phyloP scores from a whole-genome alignment of 1,284 basidiomycete species.

The Singerocomus rubriflavus region DNA sequence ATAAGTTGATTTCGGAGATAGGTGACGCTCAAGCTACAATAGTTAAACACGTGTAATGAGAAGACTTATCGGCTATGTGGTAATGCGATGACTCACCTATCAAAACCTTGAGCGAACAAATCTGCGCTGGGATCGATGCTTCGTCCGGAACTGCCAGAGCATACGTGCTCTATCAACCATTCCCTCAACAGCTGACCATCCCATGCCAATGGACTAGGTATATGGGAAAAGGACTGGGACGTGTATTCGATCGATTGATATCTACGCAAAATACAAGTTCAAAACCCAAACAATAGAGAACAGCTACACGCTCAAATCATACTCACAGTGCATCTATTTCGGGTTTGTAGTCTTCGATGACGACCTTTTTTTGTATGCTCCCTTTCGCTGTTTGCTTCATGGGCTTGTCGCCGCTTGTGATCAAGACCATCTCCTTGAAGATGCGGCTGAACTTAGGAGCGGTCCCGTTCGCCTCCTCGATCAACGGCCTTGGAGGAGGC shows the following conservation, averaged over 20 bases:
- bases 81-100: background rate
- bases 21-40: background rate
- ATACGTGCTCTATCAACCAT: conserved; percentile 1
- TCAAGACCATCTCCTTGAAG: conserved; percentile 4
- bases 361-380: conserved; percentile 2
- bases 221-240: background rate
- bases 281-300: background rate
- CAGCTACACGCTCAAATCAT: background rate
- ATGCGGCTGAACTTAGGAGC: background rate
- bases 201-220: background rate
- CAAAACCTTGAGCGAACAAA: conserved; percentile 8
- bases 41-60: background rate
- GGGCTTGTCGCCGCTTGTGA: conserved; percentile 1
- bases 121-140: background rate
- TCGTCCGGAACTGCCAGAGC: background rate
- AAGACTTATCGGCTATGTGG: too few species aligned
- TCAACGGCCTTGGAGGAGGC: background rate
- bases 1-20: conserved; percentile 6
- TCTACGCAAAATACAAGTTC: background rate
- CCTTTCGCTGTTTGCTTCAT: conserved; percentile 4
- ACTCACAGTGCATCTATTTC: conserved; percentile 6
- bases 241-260: background rate
- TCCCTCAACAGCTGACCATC: background rate
- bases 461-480: conserved; percentile 5
- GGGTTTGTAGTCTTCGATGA: conserved; percentile 1